These are phyloP conservation scores for Macrotyloma uniflorum DNA, from an alignment of 306 rosid species.

Conservation along the genomic window DNA sequence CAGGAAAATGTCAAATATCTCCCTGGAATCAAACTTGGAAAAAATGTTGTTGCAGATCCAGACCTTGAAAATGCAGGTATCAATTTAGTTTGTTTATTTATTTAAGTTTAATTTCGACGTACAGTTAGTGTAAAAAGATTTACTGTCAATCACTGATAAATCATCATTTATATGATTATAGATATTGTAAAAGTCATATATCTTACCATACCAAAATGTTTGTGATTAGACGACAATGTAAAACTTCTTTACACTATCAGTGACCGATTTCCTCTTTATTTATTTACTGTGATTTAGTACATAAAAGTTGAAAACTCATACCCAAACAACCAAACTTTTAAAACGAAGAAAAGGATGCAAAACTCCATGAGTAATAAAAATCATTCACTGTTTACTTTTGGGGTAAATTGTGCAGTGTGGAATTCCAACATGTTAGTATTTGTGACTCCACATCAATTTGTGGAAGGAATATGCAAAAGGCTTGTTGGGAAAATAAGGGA, in stretches of 20 bases:
- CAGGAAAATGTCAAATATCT: conserved; percentile 96
- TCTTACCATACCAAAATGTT: too few species aligned
- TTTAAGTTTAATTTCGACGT: neutral
- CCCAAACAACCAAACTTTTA: neutral
- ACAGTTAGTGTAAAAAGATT: too few species aligned
- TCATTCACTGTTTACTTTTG: neutral
- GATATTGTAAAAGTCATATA: too few species aligned
- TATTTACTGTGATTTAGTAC: neutral
- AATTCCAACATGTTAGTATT: conserved; percentile 95
- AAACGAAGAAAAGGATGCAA: neutral
- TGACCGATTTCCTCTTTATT: neutral
- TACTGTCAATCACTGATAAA: too few species aligned
- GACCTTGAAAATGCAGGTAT: conserved; percentile 87
- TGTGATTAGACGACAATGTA: too few species aligned
- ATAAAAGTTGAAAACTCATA: neutral
- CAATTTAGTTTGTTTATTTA: neutral
- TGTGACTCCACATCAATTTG: conserved; percentile 96
- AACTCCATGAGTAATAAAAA: neutral
- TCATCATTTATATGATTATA: too few species aligned
- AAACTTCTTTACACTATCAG: too few species aligned
- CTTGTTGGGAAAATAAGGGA: conserved; percentile 72
- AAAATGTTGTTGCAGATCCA: conserved; percentile 88
- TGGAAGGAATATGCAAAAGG: conserved; percentile 92
- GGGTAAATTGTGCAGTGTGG: conserved; percentile 61
- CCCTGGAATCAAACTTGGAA: conserved; percentile 93